Conservation (phyloP, 495 filamentous ascomycete species). For the Schizothecium vesticola region DNA sequence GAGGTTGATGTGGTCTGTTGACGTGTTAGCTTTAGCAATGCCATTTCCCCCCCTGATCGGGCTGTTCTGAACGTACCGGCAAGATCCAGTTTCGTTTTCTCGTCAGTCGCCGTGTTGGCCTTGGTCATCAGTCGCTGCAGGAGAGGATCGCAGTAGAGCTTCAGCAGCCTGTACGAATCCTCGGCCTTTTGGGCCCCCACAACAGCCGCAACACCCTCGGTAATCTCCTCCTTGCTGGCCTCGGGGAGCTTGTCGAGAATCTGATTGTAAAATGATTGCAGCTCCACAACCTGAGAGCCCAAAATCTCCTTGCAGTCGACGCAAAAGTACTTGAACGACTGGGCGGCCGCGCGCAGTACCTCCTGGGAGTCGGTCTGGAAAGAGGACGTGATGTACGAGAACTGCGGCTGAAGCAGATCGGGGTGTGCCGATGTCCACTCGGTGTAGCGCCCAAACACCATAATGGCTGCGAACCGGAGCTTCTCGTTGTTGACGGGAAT, state of each 20-base stretch:
- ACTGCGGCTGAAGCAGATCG: constrained; percentile 82
- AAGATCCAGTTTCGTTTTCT: constrained; percentile 72
- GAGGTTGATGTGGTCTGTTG: constrained; percentile 76
- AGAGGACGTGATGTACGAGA: constrained; percentile 87
- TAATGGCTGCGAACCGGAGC: constrained; percentile 91
- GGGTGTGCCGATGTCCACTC: constrained; percentile 96
- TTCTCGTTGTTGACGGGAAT: constrained; percentile 97
- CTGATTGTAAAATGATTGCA: constrained; percentile 87
- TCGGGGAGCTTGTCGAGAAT: constrained; percentile 78
- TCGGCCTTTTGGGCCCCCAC: constrained; percentile 77
- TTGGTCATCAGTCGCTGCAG: constrained; percentile 78
- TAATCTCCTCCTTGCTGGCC: constrained; percentile 88
- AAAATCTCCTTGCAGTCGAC: constrained; percentile 86
- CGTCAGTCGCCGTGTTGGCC: constrained; percentile 77
- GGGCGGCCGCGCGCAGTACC: constrained; percentile 81
- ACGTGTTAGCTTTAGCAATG: constrained; percentile 22
- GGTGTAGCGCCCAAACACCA: constrained; percentile 93
- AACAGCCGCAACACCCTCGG: constrained; percentile 87
- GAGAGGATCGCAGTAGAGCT: constrained; percentile 91
- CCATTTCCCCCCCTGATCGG: neutral
- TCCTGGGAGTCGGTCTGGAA: constrained; percentile 83
- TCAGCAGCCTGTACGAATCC: constrained; percentile 75
- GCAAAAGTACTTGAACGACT: constrained; percentile 95
- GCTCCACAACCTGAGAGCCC: constrained; percentile 67
- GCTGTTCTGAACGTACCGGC: constrained; percentile 55